Conservation (phyloP, 257 asterid genomes). For the Rehmannia glutinosa region DNA sequence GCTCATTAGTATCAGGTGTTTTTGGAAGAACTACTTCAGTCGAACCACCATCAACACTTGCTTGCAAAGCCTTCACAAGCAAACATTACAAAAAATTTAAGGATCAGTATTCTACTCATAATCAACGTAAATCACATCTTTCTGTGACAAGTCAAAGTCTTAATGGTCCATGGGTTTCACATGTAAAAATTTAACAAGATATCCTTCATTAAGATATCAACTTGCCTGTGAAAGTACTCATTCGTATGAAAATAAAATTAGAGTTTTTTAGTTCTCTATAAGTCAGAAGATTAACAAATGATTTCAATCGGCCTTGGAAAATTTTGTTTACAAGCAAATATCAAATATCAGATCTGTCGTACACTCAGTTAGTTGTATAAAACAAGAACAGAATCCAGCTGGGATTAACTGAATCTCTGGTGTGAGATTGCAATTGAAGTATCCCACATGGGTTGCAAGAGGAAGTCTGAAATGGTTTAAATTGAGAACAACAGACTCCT, state of each 20-base stretch:
- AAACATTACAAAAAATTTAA: slow-evolving; percentile 3
- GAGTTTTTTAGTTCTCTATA: too few relatives aligned
- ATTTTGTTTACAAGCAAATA: too few relatives aligned
- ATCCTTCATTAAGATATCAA: not conserved
- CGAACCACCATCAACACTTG: slow-evolving; percentile 50
- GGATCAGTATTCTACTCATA: not conserved
- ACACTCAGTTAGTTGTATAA: too few relatives aligned
- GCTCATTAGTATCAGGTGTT: slow-evolving; percentile 44
- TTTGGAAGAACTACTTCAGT: slow-evolving; percentile 35
- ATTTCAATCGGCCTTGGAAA: too few relatives aligned
- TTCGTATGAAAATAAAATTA: not conserved
- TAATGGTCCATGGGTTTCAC: not conserved
- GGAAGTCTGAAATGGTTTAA: too few relatives aligned
- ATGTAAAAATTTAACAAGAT: not conserved
- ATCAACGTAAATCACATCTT: not conserved
- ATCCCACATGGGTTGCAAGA: too few relatives aligned
- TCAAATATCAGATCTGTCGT: too few relatives aligned
- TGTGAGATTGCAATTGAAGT: too few relatives aligned
- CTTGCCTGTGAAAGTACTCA: not conserved
- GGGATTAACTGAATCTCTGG: too few relatives aligned
- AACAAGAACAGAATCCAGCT: too few relatives aligned
- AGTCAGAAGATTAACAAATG: too few relatives aligned
- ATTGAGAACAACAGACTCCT: not conserved
- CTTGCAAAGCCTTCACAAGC: slow-evolving; percentile 66
- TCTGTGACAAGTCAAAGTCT: slow-evolving; percentile 3